Conservation (phyloP, 2,329 filamentous ascomycete genomes). For the Pezizomycotina sp. region DNA sequence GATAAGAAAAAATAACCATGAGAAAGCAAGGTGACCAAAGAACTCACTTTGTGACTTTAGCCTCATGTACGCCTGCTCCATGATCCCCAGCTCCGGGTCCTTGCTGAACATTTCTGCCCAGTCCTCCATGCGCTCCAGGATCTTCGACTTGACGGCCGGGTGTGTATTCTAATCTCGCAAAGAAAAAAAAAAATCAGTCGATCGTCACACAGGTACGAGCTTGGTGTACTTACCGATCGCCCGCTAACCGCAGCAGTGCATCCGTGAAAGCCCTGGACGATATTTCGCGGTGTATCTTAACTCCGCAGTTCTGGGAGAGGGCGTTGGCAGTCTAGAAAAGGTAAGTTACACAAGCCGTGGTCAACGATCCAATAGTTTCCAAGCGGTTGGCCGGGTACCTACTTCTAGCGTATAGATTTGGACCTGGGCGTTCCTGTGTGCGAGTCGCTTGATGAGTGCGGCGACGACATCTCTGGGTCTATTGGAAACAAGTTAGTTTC, state of each 20-base stretch:
- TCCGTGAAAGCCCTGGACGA: constrained; percentile 89
- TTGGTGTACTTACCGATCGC: constrained; percentile 45
- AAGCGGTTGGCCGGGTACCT: constrained; percentile 20
- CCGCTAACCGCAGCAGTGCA: constrained; percentile 73
- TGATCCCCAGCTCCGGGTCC: constrained; percentile 85
- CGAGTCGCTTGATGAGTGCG: constrained; percentile 77
- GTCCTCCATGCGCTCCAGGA: constrained; percentile 86
- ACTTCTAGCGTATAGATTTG: constrained; percentile 88
- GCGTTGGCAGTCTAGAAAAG: constrained; percentile 60
- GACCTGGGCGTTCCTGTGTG: constrained; percentile 88
- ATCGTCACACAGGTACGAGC: no score
- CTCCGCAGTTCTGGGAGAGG: constrained; percentile 79
- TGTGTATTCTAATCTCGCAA: constrained; percentile 55
- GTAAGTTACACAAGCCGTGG: constrained; percentile 3
- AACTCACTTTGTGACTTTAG: constrained; percentile 52
- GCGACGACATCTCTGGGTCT: constrained; percentile 69
- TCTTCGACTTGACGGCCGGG: constrained; percentile 90
- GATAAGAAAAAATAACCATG: constrained; percentile 19
- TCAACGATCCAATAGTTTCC: constrained; percentile 3
- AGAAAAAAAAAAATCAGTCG: constrained; percentile 17
- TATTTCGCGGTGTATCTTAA: constrained; percentile 72
- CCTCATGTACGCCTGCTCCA: constrained; percentile 85
- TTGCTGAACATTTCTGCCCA: constrained; percentile 90
- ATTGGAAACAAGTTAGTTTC: constrained; percentile 9
- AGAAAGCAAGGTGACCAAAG: constrained; percentile 1